These are phyloP conservation scores for Thymus mandschuricus DNA, from an alignment of 257 asterid species.

Conservation along the genomic window DNA sequence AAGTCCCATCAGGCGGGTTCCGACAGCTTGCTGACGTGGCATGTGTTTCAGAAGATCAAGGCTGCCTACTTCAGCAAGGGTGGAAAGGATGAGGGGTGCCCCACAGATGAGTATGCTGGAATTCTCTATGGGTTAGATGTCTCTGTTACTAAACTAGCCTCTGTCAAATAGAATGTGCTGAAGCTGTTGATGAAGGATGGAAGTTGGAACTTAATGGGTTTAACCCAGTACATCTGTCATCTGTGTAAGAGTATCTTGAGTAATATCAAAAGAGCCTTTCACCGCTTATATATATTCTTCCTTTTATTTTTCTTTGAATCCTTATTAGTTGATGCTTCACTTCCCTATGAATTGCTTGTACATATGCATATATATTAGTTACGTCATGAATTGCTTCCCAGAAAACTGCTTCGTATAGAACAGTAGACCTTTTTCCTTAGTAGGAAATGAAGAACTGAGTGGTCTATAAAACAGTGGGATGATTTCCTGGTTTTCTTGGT, in stretches of 20 bases:
- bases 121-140: slow-evolving; percentile 85
- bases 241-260: slow-evolving; percentile 43
- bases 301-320: no score
- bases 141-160: slow-evolving; percentile 44
- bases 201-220: slow-evolving; percentile 26
- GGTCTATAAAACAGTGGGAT: slow-evolving; percentile 13
- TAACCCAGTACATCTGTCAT: slow-evolving; percentile 23
- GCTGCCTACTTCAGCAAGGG: slow-evolving; percentile 49
- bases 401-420: background rate
- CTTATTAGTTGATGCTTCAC: background rate
- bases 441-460: background rate
- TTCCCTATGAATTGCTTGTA: slow-evolving; percentile 2
- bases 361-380: slow-evolving; percentile 5
- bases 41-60: slow-evolving; percentile 58
- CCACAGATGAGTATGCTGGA: slow-evolving; percentile 61
- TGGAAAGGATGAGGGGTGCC: slow-evolving; percentile 33
- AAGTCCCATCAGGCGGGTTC: slow-evolving; percentile 88
- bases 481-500: slow-evolving; percentile 18
- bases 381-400: background rate
- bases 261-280: slow-evolving; percentile 38
- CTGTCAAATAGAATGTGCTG: slow-evolving; percentile 38
- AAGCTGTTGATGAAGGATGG: slow-evolving; percentile 7
- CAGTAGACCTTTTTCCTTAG: background rate
- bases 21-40: slow-evolving; percentile 84
- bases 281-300: slow-evolving; percentile 16